Evolutionary conservation across 768 basidiomycete species (phyloP).

Genomic region (Mycena pura): DNA sequence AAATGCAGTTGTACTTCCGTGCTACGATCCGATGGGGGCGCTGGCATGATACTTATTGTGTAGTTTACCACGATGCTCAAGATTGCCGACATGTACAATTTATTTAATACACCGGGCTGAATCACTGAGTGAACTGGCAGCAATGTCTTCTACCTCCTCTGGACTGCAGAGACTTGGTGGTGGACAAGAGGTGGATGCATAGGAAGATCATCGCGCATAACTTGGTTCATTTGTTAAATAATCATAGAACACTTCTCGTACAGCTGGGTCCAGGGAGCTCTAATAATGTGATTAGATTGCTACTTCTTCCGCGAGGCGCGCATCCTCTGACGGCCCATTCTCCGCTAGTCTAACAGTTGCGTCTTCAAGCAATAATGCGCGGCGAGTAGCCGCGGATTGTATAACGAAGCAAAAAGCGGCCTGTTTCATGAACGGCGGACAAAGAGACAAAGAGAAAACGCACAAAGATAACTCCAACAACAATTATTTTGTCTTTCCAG

Average conservation of each 20-base stretch:
- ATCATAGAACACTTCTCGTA: conserved; percentile 2
- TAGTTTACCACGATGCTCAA: conserved; percentile 42
- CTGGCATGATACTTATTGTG: conserved; percentile 3
- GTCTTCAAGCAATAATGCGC: conserved; percentile 9
- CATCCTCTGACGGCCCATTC: neutral
- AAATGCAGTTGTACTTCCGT: conserved; percentile 71
- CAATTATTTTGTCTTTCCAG: conserved; percentile 69
- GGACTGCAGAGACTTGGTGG: conserved; percentile 31
- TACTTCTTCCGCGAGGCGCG: conserved; percentile 19
- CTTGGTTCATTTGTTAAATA: too few relatives aligned
- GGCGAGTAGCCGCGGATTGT: conserved; percentile 16
- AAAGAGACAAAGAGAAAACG: conserved; percentile 24
- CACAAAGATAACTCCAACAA: conserved; percentile 63
- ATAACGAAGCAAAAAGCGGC: conserved; percentile 19
- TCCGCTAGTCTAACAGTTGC: neutral
- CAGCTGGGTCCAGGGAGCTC: conserved; percentile 18
- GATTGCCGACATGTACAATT: conserved; percentile 60
- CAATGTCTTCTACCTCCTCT: conserved; percentile 47
- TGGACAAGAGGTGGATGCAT: conserved; percentile 45
- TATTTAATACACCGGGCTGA: conserved; percentile 59
- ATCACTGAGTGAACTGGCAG: conserved; percentile 51
- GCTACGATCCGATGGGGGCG: conserved; percentile 90
- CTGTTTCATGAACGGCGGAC: neutral
- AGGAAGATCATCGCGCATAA: too few relatives aligned
- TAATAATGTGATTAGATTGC: too few relatives aligned